phyloP scores from a whole-genome alignment of 805 yeast genomes.

The Candida germanica region DNA sequence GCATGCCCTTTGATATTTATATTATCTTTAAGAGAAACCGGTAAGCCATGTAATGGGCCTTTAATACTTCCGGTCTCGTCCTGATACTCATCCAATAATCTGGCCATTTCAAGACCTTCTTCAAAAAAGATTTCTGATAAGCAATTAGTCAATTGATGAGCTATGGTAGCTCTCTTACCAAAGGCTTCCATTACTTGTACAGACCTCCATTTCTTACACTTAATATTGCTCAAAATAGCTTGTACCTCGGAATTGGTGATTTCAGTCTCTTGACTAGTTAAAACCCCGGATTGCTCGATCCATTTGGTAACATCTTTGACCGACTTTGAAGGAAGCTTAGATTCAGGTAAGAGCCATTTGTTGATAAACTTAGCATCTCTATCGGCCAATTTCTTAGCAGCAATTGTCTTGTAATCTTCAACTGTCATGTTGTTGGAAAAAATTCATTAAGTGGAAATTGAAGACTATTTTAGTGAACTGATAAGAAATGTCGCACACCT shows the following conservation, averaged over 20 bases:
- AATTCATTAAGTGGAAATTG: too few relatives aligned
- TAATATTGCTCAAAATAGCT: constrained; percentile 26
- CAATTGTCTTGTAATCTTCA: constrained; percentile 33
- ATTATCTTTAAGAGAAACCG: constrained; percentile 58
- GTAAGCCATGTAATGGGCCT: constrained; percentile 69
- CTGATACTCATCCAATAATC: constrained; percentile 50
- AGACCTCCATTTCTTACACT: constrained; percentile 30
- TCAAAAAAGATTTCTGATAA: constrained; percentile 48
- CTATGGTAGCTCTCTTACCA: constrained; percentile 40
- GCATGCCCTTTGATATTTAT: constrained; percentile 38
- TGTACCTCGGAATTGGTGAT: constrained; percentile 36
- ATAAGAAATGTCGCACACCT: too few relatives aligned
- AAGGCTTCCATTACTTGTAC: constrained; percentile 39
- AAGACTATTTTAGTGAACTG: too few relatives aligned
- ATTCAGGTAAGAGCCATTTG: constrained; percentile 43
- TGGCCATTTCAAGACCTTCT: constrained; percentile 56
- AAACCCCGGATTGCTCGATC: constrained; percentile 28
- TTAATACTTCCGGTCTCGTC: constrained; percentile 43
- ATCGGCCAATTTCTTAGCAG: constrained; percentile 36
- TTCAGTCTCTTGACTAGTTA: constrained; percentile 29
- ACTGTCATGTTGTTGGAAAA: too few relatives aligned
- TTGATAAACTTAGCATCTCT: constrained; percentile 42
- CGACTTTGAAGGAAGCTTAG: constrained; percentile 24
- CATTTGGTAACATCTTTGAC: constrained; percentile 36
- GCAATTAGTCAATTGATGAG: constrained; percentile 44